Evolutionary conservation across 2,329 filamentous ascomycete genomes (phyloP).

Genomic region (Colletotrichum gigasporum): DNA sequence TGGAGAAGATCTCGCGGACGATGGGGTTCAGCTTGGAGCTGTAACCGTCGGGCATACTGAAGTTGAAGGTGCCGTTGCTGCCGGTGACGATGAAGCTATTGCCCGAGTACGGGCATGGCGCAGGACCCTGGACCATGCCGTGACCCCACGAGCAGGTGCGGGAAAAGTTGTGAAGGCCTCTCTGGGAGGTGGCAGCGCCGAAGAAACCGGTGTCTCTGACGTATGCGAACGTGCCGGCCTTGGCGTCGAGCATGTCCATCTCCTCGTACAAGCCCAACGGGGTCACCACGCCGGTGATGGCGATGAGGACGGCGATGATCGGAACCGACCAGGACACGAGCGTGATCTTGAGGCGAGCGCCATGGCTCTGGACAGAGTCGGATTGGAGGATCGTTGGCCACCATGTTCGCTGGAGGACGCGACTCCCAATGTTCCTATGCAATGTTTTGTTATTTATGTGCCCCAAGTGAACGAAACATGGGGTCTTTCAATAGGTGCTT

Average conservation of each 20-base stretch:
- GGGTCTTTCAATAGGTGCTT: too few species aligned
- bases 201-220: slow-evolving; percentile 47
- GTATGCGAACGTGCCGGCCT: slow-evolving; percentile 45
- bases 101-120: slow-evolving; percentile 38
- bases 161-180: slow-evolving; percentile 42
- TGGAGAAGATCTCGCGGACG: slow-evolving; percentile 47
- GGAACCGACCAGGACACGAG: slow-evolving; percentile 34
- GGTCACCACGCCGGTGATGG: slow-evolving; percentile 54
- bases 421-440: slow-evolving; percentile 33
- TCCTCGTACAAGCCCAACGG: slow-evolving; percentile 56
- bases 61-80: slow-evolving; percentile 36
- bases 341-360: slow-evolving; percentile 39
- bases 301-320: slow-evolving; percentile 42
- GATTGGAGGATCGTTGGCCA: slow-evolving; percentile 52
- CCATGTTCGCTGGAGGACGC: slow-evolving; percentile 47
- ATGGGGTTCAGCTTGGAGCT: slow-evolving; percentile 41
- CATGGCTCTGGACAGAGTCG: slow-evolving; percentile 43
- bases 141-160: slow-evolving; percentile 40
- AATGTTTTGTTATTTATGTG: neutral
- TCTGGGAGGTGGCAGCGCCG: slow-evolving; percentile 47
- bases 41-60: slow-evolving; percentile 27
- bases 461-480: neutral
- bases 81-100: slow-evolving; percentile 31
- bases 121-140: slow-evolving; percentile 33
- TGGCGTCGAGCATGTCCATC: slow-evolving; percentile 37